phyloP scores from a whole-genome alignment of 2,329 filamentous ascomycete genomes.

The Colletotrichum nymphaeae region DNA sequence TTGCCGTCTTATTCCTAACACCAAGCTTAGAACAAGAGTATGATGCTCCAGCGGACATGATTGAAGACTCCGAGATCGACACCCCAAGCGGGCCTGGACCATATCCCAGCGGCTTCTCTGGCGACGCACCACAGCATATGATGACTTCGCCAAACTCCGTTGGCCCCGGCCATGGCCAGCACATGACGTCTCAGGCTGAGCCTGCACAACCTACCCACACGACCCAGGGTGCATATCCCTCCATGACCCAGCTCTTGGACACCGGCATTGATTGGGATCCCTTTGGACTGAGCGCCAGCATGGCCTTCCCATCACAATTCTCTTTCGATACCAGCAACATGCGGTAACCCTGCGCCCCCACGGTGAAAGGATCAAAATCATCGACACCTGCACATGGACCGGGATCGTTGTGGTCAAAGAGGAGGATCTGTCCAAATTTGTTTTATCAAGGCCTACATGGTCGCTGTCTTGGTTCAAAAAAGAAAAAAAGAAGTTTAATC shows the following conservation, averaged over 20 bases:
- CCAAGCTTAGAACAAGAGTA: conserved; percentile 93
- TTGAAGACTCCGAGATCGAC: conserved; percentile 83
- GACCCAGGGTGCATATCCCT: conserved; percentile 64
- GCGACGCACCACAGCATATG: conserved; percentile 53
- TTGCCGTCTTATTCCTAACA: conserved; percentile 76
- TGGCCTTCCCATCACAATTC: conserved; percentile 92
- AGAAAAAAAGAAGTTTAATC: conserved; percentile 22
- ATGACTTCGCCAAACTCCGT: conserved; percentile 52
- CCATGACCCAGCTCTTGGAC: conserved; percentile 74
- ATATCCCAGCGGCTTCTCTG: conserved; percentile 69
- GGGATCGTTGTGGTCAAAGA: background rate
- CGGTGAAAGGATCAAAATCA: background rate
- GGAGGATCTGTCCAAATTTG: background rate
- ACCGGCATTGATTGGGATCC: conserved; percentile 92
- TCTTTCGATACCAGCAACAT: conserved; percentile 75
- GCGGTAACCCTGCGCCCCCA: conserved; percentile 44
- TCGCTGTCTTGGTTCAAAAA: conserved; percentile 3
- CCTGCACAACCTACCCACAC: conserved; percentile 40
- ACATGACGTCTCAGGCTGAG: conserved; percentile 50
- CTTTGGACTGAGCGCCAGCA: conserved; percentile 91
- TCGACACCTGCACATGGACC: background rate
- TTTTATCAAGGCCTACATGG: conserved; percentile 11
- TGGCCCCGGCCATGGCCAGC: conserved; percentile 49
- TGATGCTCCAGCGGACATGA: conserved; percentile 88
- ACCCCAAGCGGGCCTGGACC: conserved; percentile 73